Evolutionary conservation across 1,284 basidiomycete species (phyloP), one percentile per base, ranked within the genome.

Genomic region (Salmacisia buchloeana): DNA sequence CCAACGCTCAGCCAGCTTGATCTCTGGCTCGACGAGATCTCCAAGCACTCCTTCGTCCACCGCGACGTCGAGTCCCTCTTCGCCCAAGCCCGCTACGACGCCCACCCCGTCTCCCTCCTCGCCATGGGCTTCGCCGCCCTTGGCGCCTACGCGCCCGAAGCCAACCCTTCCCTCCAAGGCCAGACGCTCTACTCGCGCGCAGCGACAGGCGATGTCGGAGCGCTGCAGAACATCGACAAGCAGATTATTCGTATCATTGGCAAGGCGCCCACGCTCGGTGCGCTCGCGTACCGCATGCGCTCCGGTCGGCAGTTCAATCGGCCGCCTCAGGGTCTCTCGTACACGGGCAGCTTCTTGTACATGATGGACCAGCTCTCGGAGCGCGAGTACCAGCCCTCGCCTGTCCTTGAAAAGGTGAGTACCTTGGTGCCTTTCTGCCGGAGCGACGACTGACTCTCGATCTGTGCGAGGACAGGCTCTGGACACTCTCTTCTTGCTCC

Each of bases 281-380:
- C 91, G 34, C 88, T 92, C 89, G 89, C 90, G 0, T 92, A 92
- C 76, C 89, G 91, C 54, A 85, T 92, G 36, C 87, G 91, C 39
- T 90, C 92, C 82, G 91, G 91, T 39, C 85, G 91, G 65, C 86
- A 89, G 61, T 93, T 94, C 75, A 90, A 92, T n/a, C 85, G 84
- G 0, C 90, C 91, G 3, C 90, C 90, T 1, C 86, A 86, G 2
- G 89, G 89, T 0, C 82, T 92, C 56, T 88, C 86, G 74, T 93
- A 92, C 73, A 86, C 91, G 3, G 90, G 62, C 18, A 89, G 88
- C 6, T 93, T 92, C 83, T 80, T 93, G 52, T 93, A 91, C 81
- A 88, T 91, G 81, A 88, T 92, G 83, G 90, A 92, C 69, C 86
- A 90, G 70, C 82, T 90, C 15, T 86, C 87, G 54, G 85, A 87